These are phyloP conservation scores for Leccinum fibrillosum DNA, from an alignment of 768 basidiomycete species.

Conservation along the genomic window DNA sequence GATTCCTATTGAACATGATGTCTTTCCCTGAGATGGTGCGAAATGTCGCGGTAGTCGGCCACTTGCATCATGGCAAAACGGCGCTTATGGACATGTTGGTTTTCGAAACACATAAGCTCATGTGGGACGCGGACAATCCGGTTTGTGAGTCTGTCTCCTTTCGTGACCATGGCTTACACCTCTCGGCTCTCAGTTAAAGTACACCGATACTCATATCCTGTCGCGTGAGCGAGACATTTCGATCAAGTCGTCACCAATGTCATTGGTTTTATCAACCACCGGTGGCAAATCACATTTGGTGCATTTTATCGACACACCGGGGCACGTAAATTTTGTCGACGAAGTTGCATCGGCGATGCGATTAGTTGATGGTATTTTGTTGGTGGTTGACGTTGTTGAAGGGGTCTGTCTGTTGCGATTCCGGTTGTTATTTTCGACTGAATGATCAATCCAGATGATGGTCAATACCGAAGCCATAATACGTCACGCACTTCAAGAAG, in stretches of 20 bases:
- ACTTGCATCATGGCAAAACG: slow-evolving; percentile 97
- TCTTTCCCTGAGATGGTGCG: slow-evolving; percentile 91
- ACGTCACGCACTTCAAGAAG: slow-evolving; percentile 86
- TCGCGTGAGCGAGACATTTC: slow-evolving; percentile 89
- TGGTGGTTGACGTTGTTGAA: slow-evolving; percentile 98
- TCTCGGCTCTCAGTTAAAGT: slow-evolving; percentile 61
- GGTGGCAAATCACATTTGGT: slow-evolving; percentile 90
- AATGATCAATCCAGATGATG: slow-evolving; percentile 63
- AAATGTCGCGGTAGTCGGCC: slow-evolving; percentile 94
- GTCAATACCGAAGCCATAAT: slow-evolving; percentile 86
- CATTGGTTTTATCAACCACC: slow-evolving; percentile 80
- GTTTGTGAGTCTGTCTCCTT: slow-evolving; percentile 44
- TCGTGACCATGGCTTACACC: slow-evolving; percentile 19
- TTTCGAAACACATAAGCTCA: slow-evolving; percentile 92
- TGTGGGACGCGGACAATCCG: slow-evolving; percentile 88
- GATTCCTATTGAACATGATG: slow-evolving; percentile 90
- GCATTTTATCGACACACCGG: slow-evolving; percentile 95
- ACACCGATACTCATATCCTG: slow-evolving; percentile 93
- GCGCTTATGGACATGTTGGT: slow-evolving; percentile 96
- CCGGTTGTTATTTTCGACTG: slow-evolving; percentile 2
- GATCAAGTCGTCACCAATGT: slow-evolving; percentile 97
- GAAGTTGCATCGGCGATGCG: slow-evolving; percentile 89
- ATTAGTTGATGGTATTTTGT: slow-evolving; percentile 83
- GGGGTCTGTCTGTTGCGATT: slow-evolving; percentile 57
- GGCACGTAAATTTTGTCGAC: slow-evolving; percentile 98